These are phyloP conservation scores for Cladosporium sphaerospermum DNA, from an alignment of 2,329 filamentous ascomycete species.

Conservation along the genomic window DNA sequence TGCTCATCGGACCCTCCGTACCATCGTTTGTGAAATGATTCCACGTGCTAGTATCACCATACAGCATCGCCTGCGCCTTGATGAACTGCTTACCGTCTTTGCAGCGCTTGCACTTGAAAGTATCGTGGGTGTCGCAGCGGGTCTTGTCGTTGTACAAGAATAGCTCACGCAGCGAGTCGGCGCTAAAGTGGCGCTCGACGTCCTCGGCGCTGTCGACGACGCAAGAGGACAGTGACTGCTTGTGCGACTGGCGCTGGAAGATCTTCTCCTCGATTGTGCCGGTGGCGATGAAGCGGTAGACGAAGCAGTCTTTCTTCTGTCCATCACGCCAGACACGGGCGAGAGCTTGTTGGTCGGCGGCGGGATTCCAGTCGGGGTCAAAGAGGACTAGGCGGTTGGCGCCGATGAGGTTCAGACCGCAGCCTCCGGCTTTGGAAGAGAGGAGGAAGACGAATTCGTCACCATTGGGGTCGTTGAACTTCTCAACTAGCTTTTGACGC, in stretches of 20 bases:
- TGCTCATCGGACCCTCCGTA: constrained; percentile 54
- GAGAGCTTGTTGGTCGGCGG: constrained; percentile 92
- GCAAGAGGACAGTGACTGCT: constrained; percentile 91
- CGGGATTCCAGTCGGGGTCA: constrained; percentile 92
- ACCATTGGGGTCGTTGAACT: constrained; percentile 90
- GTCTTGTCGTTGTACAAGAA: constrained; percentile 88
- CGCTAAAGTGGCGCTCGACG: constrained; percentile 90
- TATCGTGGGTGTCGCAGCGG: constrained; percentile 90
- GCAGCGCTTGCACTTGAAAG: constrained; percentile 96
- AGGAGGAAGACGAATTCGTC: constrained; percentile 92
- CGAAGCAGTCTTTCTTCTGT: constrained; percentile 98
- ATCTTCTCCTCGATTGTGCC: constrained; percentile 99
- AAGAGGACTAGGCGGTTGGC: constrained; percentile 93
- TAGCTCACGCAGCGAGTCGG: constrained; percentile 83
- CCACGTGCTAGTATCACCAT: constrained; percentile 98
- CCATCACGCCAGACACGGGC: constrained; percentile 98
- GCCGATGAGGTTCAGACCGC: constrained; percentile 90
- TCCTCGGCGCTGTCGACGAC: constrained; percentile 96
- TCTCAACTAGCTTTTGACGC: constrained; percentile 92
- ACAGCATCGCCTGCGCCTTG: constrained; percentile 90
- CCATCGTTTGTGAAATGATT: constrained; percentile 88
- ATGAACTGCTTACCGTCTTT: constrained; percentile 73
- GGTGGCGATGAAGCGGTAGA: constrained; percentile 98
- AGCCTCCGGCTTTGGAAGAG: constrained; percentile 93
- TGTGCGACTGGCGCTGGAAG: constrained; percentile 96